A percentile compares a stretch with the other conserved stretches of the same genome.
Conservation (phyloP, 805 yeast species). For the Tetrapisispora phaffii region DNA sequence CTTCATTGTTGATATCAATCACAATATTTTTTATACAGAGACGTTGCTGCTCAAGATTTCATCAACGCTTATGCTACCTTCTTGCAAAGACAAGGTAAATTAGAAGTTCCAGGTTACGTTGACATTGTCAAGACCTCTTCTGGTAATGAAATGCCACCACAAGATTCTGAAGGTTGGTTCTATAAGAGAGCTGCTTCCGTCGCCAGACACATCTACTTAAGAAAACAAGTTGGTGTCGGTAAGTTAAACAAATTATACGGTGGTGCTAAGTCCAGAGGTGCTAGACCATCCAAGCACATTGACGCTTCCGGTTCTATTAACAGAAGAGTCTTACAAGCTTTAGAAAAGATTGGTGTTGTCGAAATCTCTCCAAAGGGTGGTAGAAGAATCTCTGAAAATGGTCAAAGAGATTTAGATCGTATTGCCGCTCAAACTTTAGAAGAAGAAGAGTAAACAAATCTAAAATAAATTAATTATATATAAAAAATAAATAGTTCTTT, state of each 20-base stretch:
- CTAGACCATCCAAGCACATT: slow-evolving; percentile 95
- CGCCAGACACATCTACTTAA: slow-evolving; percentile 99
- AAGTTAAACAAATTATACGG: slow-evolving; percentile 98
- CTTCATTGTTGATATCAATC: neutral
- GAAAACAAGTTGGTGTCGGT: slow-evolving; percentile 99
- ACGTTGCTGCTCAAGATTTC: slow-evolving; percentile 99
- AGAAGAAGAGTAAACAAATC: slow-evolving; percentile 53
- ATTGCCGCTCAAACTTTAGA: slow-evolving; percentile 98
- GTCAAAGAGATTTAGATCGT: slow-evolving; percentile 99
- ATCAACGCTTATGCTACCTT: slow-evolving; percentile 99
- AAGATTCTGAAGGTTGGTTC: slow-evolving; percentile 99
- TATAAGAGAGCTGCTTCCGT: slow-evolving; percentile 99
- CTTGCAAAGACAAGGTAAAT: slow-evolving; percentile 99
- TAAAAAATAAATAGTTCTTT: slow-evolving; percentile 5
- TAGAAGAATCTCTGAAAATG: slow-evolving; percentile 97
- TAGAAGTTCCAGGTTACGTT: slow-evolving; percentile 99
- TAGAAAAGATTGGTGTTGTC: slow-evolving; percentile 95
- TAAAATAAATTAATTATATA: slow-evolving; percentile 2
- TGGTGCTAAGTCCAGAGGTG: slow-evolving; percentile 98
- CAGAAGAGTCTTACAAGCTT: slow-evolving; percentile 97
- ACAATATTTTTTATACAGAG: slow-evolving; percentile 44
- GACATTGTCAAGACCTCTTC: slow-evolving; percentile 98
- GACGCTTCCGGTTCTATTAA: slow-evolving; percentile 99
- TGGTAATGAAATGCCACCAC: slow-evolving; percentile 99
- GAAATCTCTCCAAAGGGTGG: slow-evolving; percentile 98